Evolutionary conservation across 257 asterid genomes (phyloP).

Genomic region (Solanum virginianum): DNA sequence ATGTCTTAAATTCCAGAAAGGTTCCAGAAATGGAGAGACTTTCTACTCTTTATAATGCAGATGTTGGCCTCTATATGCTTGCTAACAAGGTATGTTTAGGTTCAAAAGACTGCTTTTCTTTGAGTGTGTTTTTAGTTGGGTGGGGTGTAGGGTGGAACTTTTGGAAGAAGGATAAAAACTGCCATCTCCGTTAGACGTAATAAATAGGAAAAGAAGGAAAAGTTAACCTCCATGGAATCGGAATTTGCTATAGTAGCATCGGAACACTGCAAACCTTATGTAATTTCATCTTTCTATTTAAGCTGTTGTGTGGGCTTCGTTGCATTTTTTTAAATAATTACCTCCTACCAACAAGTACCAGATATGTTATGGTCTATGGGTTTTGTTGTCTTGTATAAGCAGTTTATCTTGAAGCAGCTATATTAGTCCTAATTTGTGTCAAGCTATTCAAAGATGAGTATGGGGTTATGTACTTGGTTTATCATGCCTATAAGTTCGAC

Average conservation of each 20-base stretch:
- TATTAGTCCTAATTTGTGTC: background rate
- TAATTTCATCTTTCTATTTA: background rate
- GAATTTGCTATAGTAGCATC: background rate
- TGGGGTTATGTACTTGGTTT: background rate
- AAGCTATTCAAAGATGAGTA: background rate
- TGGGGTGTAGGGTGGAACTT: background rate
- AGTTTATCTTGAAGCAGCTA: background rate
- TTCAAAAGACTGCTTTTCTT: background rate
- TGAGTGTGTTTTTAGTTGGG: background rate
- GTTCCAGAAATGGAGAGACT: constrained; percentile 93
- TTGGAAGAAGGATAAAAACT: background rate
- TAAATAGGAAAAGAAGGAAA: background rate
- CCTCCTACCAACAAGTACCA: background rate
- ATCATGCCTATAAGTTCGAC: background rate
- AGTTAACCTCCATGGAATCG: background rate
- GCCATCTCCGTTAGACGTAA: background rate
- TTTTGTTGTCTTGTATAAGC: background rate
- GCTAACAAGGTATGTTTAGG: constrained; percentile 70
- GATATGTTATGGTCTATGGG: background rate
- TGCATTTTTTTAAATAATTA: background rate
- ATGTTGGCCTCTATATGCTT: constrained; percentile 99
- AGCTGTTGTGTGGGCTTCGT: background rate
- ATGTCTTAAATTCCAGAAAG: constrained; percentile 69
- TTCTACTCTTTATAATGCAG: constrained; percentile 93
- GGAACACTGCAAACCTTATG: background rate